Percentiles rank a stretch among this genome's conserved stretches.
These are phyloP conservation scores for Starmerella potacharoeniae DNA, from an alignment of 805 yeast genomes.

Conservation along the genomic window DNA sequence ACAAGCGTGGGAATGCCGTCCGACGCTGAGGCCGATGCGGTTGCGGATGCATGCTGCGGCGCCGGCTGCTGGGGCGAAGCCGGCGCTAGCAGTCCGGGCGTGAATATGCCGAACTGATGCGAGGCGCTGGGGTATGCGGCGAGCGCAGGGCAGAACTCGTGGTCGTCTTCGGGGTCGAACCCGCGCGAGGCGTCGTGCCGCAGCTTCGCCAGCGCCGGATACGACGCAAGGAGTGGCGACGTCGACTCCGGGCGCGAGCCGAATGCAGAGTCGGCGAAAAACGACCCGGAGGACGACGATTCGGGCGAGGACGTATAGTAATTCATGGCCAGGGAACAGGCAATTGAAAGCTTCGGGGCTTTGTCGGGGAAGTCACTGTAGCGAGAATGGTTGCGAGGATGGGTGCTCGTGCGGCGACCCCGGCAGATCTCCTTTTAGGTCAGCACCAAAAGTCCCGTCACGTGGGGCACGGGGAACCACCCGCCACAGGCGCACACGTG, in stretches of 20 bases:
- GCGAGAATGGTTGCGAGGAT: neutral
- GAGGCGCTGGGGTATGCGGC: constrained; percentile 4
- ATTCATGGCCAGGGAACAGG: constrained; percentile 14
- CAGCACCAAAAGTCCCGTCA: neutral
- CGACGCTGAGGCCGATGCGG: constrained; percentile 1
- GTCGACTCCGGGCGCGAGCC: constrained; percentile 24
- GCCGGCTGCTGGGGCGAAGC: neutral
- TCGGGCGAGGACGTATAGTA: constrained; percentile 20
- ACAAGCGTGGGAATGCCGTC: constrained; percentile 13
- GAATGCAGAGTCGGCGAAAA: constrained; percentile 13
- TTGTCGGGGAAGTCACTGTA: neutral
- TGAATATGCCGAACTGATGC: neutral
- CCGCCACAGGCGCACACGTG: neutral
- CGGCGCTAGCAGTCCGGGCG: neutral
- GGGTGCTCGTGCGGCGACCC: neutral
- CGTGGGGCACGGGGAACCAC: neutral
- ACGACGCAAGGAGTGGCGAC: constrained; percentile 25
- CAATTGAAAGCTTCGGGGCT: neutral
- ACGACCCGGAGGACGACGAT: constrained; percentile 19
- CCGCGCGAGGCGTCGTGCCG: constrained; percentile 45
- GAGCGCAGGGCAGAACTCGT: constrained; percentile 52
- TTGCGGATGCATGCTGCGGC: neutral
- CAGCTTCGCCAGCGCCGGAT: constrained; percentile 21
- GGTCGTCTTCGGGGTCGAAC: constrained; percentile 59
- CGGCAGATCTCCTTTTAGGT: neutral